A percentile compares a stretch with the other conserved stretches of the same genome.
phyloP scores from a whole-genome alignment of 1,139 yeast genomes.

The Candida sanyaensis region DNA sequence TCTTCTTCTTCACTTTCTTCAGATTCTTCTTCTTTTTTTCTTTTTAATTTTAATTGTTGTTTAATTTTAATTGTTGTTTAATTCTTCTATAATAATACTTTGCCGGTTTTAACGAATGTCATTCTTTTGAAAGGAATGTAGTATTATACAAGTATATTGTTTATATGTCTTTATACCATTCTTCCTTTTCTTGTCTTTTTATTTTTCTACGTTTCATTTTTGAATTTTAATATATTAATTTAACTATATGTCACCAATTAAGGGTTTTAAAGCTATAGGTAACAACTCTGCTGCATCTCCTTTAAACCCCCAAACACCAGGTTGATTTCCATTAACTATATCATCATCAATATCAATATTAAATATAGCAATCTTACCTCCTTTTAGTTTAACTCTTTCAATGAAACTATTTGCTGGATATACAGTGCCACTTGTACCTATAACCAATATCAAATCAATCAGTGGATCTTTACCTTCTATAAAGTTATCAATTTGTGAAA shows the following conservation, averaged over 20 bases:
- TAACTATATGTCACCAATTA: constrained; percentile 25
- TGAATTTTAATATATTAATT: background rate
- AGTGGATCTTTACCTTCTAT: constrained; percentile 47
- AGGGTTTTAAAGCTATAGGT: constrained; percentile 65
- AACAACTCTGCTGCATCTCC: constrained; percentile 81
- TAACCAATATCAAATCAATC: constrained; percentile 75
- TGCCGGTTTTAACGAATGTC: too few relatives aligned
- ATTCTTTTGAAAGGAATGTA: background rate
- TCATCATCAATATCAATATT: constrained; percentile 63
- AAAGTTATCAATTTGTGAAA: constrained; percentile 71
- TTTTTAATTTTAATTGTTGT: too few relatives aligned
- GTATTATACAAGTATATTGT: background rate
- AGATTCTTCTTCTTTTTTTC: too few relatives aligned
- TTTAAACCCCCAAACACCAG: constrained; percentile 65
- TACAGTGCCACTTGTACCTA: constrained; percentile 83
- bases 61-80: too few relatives aligned
- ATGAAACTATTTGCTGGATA: constrained; percentile 94
- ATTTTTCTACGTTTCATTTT: background rate
- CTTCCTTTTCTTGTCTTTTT: background rate
- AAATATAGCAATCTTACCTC: constrained; percentile 84
- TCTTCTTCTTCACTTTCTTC: too few relatives aligned
- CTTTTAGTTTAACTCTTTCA: constrained; percentile 67
- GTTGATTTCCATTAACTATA: constrained; percentile 39
- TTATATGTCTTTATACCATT: background rate
- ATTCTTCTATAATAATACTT: too few relatives aligned